Evolutionary conservation across 352 stramenopile species (phyloP).

Genomic region (Pythium myriotylum): DNA sequence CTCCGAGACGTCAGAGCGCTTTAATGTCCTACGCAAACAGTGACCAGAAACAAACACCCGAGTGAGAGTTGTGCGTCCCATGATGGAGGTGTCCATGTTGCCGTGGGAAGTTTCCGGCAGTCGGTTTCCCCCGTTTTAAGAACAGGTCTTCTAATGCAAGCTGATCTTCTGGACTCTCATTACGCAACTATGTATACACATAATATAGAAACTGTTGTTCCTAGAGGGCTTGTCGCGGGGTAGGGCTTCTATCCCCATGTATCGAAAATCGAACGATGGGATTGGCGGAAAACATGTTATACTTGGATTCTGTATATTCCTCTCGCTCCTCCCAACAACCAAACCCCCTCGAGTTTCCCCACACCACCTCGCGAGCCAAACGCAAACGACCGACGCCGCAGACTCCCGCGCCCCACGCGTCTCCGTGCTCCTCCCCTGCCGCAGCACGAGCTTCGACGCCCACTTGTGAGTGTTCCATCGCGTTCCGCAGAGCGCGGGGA

Average conservation of each 20-base stretch:
- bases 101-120: too few relatives aligned
- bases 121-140: neutral
- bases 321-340: neutral
- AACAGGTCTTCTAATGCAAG: conserved; percentile 19
- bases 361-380: conserved; percentile 20
- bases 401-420: neutral
- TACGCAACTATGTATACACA: neutral
- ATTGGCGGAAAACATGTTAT: conserved; percentile 19
- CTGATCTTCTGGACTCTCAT: conserved; percentile 15
- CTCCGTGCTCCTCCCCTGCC: conserved; percentile 2
- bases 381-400: conserved; percentile 3
- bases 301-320: conserved; percentile 23
- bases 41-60: too few relatives aligned
- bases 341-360: conserved; percentile 19
- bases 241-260: conserved; percentile 17
- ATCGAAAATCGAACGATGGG: neutral
- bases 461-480: conserved; percentile 12
- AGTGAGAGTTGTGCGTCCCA: too few relatives aligned
- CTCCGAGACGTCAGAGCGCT: too few relatives aligned
- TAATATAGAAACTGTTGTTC: neutral
- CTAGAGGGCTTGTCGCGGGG: neutral
- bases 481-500: neutral
- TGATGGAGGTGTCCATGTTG: too few relatives aligned
- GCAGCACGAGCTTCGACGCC: conserved; percentile 1
- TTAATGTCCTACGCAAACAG: too few relatives aligned